These are phyloP conservation scores for Trichoderma koningii DNA, from an alignment of 2,329 filamentous ascomycete genomes.

Conservation along the genomic window DNA sequence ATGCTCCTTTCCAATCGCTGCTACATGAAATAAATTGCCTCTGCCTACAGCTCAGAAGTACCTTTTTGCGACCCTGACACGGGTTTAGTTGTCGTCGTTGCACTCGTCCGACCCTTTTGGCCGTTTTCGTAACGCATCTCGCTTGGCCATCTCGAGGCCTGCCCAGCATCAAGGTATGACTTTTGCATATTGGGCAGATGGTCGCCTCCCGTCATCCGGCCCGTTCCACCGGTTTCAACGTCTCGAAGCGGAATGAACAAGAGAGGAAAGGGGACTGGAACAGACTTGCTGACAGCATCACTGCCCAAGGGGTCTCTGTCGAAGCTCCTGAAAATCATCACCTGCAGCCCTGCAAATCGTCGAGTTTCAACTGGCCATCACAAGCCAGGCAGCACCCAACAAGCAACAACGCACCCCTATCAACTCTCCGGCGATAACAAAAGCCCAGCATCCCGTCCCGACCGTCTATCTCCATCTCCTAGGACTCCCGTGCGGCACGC, in stretches of 20 bases:
- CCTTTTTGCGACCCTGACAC: background rate
- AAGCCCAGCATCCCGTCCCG: background rate
- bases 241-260: background rate
- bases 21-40: background rate
- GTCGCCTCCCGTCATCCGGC: constrained; percentile 16
- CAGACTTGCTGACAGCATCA: constrained; percentile 16
- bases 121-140: background rate
- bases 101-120: constrained; percentile 2
- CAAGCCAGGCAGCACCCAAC: background rate
- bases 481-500: background rate
- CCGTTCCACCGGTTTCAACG: constrained; percentile 6
- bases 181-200: background rate
- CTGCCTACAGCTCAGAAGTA: background rate
- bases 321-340: background rate
- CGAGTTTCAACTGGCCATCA: background rate
- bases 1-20: background rate
- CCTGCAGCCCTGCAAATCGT: background rate
- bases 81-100: background rate
- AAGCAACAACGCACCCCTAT: background rate
- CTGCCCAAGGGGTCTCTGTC: constrained; percentile 7
- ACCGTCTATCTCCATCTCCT: background rate
- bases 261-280: background rate
- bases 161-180: background rate
- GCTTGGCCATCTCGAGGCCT: background rate
- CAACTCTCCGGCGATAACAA: background rate